Evolutionary conservation across 2,329 filamentous ascomycete species (phyloP).

Genomic region (Claviceps humidiphila): DNA sequence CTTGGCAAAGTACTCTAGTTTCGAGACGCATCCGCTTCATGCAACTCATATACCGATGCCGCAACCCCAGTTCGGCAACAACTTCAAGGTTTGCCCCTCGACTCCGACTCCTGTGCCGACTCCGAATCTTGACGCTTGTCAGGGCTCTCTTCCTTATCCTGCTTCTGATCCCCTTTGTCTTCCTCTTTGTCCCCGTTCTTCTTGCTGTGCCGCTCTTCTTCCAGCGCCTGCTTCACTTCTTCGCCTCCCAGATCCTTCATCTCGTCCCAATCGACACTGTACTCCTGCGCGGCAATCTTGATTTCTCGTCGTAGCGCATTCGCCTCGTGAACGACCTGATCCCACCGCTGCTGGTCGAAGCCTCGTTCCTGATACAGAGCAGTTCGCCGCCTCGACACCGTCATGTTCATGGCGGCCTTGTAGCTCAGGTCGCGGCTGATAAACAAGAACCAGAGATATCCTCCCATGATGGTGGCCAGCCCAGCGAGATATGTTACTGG

Average conservation of each 20-base stretch:
- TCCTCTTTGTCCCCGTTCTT: conserved; percentile 23
- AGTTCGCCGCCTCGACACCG: conserved; percentile 64
- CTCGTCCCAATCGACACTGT: conserved; percentile 85
- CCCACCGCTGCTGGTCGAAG: conserved; percentile 68
- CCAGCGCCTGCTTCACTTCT: conserved; percentile 44
- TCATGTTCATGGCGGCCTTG: conserved; percentile 74
- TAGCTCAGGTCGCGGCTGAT: conserved; percentile 85
- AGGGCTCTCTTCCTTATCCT: conserved; percentile 22
- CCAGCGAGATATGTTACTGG: conserved; percentile 82
- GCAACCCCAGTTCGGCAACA: not conserved
- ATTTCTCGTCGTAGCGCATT: conserved; percentile 69
- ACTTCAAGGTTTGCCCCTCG: not conserved
- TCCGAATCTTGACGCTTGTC: conserved; percentile 18
- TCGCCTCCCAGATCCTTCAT: conserved; percentile 57
- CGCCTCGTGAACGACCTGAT: conserved; percentile 63
- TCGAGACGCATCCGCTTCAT: not conserved
- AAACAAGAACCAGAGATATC: conserved; percentile 88
- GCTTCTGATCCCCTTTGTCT: conserved; percentile 25
- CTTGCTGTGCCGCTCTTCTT: conserved; percentile 33
- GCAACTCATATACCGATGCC: not conserved
- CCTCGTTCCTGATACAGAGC: conserved; percentile 63
- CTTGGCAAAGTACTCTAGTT: not conserved
- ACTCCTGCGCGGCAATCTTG: conserved; percentile 67
- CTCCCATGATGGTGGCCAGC: conserved; percentile 74
- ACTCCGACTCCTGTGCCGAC: conserved; percentile 10